A percentile compares a stretch with the other conserved stretches of the same genome.
Evolutionary conservation across 305 asterid species (phyloP).

Genomic region (Solanum hybrid): DNA sequence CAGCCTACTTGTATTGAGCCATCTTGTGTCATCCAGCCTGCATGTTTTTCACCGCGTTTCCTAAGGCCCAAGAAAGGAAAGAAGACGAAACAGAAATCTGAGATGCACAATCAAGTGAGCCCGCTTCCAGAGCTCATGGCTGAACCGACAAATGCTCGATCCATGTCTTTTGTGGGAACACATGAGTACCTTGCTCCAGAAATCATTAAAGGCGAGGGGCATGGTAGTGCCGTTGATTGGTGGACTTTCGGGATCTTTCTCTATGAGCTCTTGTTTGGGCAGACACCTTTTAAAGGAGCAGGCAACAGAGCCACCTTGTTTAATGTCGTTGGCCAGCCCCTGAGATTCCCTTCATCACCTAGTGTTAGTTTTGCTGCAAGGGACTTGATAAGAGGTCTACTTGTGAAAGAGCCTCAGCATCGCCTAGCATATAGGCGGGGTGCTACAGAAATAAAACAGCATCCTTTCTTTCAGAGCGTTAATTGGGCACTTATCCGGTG

Average conservation of each 20-base stretch:
- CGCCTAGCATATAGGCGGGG: constrained; percentile 53
- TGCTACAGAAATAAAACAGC: constrained; percentile 50
- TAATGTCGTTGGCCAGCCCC: constrained; percentile 46
- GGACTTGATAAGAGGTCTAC: constrained; percentile 45
- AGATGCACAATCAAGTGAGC: constrained; percentile 25
- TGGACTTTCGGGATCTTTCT: constrained; percentile 52
- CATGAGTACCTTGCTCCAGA: constrained; percentile 56
- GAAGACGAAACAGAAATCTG: constrained; percentile 28
- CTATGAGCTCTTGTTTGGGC: constrained; percentile 47
- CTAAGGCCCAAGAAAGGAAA: constrained; percentile 34
- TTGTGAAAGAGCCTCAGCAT: constrained; percentile 49
- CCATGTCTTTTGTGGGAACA: constrained; percentile 54
- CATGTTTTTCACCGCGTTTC: constrained; percentile 42
- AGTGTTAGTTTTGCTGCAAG: constrained; percentile 46
- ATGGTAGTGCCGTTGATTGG: constrained; percentile 59
- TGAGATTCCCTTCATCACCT: constrained; percentile 43
- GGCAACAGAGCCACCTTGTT: constrained; percentile 49
- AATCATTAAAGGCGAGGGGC: constrained; percentile 51
- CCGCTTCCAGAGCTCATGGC: constrained; percentile 51
- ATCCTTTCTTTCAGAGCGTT: constrained; percentile 43
- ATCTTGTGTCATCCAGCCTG: constrained; percentile 36
- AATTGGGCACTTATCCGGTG: constrained; percentile 55
- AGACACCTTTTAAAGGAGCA: constrained; percentile 45
- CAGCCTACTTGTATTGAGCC: constrained; percentile 39
- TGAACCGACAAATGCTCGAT: constrained; percentile 49